These are phyloP conservation scores for Komagataella pastoris DNA, from an alignment of 805 yeast species.

Conservation along the genomic window DNA sequence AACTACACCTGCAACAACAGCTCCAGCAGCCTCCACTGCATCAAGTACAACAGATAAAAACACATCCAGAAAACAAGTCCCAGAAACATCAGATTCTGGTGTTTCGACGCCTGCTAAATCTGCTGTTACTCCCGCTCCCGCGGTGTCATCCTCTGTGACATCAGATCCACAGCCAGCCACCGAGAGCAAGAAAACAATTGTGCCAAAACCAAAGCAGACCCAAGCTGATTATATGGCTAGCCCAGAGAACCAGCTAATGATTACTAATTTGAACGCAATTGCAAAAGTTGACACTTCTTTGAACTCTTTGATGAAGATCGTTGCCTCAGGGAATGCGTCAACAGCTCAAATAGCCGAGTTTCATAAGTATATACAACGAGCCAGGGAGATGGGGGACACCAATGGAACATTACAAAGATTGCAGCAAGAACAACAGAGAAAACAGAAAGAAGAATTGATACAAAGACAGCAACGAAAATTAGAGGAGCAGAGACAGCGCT, in stretches of 20 bases:
- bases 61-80: background rate
- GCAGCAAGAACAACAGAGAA: constrained; percentile 2
- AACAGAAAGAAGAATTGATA: constrained; percentile 1
- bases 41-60: constrained; percentile 6
- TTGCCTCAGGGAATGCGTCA: constrained; percentile 72
- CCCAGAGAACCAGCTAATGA: constrained; percentile 67
- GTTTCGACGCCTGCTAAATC: background rate
- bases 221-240: constrained; percentile 20
- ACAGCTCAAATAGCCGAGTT: constrained; percentile 63
- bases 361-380: constrained; percentile 69
- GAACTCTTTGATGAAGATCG: constrained; percentile 65
- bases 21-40: constrained; percentile 1
- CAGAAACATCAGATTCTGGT: background rate
- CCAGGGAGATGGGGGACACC: constrained; percentile 54
- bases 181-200: constrained; percentile 3
- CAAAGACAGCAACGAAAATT: constrained; percentile 1
- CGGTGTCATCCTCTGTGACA: background rate
- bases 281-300: constrained; percentile 63
- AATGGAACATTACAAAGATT: constrained; percentile 13
- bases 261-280: constrained; percentile 69
- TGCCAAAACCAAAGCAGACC: constrained; percentile 7
- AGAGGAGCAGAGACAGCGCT: constrained; percentile 3
- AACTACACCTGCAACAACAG: background rate
- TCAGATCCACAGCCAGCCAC: constrained; percentile 1
- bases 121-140: background rate